A percentile compares a stretch with the other conserved stretches of the same genome.
phyloP scores from a whole-genome alignment of 306 rosid genomes.

The Dalbergia cultrata region DNA sequence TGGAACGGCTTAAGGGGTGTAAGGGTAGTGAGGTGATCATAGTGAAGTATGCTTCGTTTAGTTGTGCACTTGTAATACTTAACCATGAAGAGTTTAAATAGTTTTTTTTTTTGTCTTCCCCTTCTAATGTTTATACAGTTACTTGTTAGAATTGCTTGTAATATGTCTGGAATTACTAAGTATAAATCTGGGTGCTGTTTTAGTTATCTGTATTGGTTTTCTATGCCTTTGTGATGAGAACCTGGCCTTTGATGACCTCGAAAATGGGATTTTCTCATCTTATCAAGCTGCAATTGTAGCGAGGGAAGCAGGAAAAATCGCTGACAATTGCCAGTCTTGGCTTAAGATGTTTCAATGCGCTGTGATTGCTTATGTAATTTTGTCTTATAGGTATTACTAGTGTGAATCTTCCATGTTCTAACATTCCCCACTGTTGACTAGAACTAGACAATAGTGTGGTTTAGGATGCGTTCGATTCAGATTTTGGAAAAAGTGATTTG shows the following conservation, averaged over 20 bases:
- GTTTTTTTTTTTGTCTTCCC: neutral
- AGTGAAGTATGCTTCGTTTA: neutral
- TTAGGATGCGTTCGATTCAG: neutral
- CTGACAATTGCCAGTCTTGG: neutral
- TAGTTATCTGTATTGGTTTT: neutral
- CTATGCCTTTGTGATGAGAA: neutral
- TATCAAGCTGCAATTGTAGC: neutral
- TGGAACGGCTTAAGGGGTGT: neutral
- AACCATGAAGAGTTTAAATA: neutral
- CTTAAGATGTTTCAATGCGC: neutral
- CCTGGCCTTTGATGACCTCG: neutral
- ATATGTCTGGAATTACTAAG: neutral
- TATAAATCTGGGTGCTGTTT: neutral
- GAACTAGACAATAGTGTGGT: neutral
- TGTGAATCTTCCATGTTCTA: neutral
- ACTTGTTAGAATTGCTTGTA: neutral
- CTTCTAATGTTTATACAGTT: neutral
- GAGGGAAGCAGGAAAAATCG: neutral
- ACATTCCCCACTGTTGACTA: neutral
- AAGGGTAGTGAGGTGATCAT: neutral
- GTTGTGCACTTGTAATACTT: neutral
- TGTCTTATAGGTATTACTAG: neutral
- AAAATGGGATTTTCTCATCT: neutral
- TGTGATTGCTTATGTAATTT: neutral
- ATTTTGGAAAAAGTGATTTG: no score